phyloP scores from a whole-genome alignment of 2,329 filamentous ascomycete species.

The Colletotrichum euphorbiae region DNA sequence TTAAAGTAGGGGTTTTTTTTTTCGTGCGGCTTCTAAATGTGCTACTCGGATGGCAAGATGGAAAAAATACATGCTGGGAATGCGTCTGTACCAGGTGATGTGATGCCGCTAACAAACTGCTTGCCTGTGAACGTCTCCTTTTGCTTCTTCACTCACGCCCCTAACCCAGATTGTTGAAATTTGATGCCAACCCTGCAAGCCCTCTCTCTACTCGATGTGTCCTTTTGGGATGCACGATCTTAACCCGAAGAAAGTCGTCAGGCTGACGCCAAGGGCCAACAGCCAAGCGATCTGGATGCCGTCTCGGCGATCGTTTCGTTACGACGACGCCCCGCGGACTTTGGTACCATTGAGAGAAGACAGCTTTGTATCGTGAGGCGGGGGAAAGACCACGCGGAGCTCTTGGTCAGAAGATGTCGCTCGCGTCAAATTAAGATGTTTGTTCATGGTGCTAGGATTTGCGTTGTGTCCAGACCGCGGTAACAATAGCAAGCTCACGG shows the following conservation, averaged over 20 bases:
- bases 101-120: neutral
- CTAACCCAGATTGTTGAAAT: neutral
- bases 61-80: neutral
- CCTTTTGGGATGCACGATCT: neutral
- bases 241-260: neutral
- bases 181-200: too few species aligned
- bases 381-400: neutral
- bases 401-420: neutral
- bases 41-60: neutral
- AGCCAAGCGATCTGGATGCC: conserved; percentile 17
- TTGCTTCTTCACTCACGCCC: neutral
- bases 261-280: conserved; percentile 18
- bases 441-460: neutral
- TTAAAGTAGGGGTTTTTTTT: too few species aligned
- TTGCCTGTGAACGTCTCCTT: neutral
- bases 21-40: neutral
- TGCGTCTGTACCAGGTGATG: neutral
- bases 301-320: conserved; percentile 30
- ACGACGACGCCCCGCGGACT: conserved; percentile 14
- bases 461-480: too few species aligned
- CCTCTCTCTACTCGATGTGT: neutral
- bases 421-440: neutral
- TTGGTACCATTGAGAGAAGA: neutral
- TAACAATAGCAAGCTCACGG: too few species aligned
- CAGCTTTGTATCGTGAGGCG: neutral